These are phyloP conservation scores for Umbelopsis isabellina DNA, from an alignment of 192 early-diverging fungal genomes.

Conservation along the genomic window DNA sequence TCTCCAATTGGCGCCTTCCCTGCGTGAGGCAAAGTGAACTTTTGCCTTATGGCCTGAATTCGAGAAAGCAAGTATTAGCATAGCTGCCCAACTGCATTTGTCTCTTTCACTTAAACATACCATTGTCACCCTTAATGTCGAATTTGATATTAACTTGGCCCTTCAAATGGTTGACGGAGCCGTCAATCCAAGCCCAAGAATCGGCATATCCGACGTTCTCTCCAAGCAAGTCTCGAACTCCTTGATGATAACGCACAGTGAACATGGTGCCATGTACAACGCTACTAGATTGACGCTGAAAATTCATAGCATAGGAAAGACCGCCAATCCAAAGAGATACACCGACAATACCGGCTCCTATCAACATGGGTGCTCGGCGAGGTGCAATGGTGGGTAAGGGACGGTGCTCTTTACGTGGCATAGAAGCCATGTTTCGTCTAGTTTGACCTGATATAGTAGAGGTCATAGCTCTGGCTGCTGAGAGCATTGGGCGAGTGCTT, in stretches of 20 bases:
- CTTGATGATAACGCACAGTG: constrained; percentile 55
- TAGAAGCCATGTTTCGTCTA: not conserved
- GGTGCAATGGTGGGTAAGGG: not conserved
- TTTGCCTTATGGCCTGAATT: constrained; percentile 1
- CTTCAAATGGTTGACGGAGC: constrained; percentile 63
- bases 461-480: not conserved
- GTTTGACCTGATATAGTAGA: not conserved
- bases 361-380: constrained; percentile 23
- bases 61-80: not conserved
- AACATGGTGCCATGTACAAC: constrained; percentile 63
- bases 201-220: constrained; percentile 56
- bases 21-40: constrained; percentile 10
- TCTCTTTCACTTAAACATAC: constrained; percentile 23
- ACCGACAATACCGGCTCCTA: constrained; percentile 44
- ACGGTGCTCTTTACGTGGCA: not conserved
- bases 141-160: constrained; percentile 59
- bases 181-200: constrained; percentile 65
- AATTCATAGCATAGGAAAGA: constrained; percentile 54
- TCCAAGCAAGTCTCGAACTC: constrained; percentile 52
- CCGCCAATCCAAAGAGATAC: constrained; percentile 55
- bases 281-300: constrained; percentile 57
- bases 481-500: not conserved
- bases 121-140: constrained; percentile 53
- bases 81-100: not conserved
- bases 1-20: constrained; percentile 3